Conservation (phyloP, 2,329 filamentous ascomycete genomes). For the Pseudopyricularia cyperi region DNA sequence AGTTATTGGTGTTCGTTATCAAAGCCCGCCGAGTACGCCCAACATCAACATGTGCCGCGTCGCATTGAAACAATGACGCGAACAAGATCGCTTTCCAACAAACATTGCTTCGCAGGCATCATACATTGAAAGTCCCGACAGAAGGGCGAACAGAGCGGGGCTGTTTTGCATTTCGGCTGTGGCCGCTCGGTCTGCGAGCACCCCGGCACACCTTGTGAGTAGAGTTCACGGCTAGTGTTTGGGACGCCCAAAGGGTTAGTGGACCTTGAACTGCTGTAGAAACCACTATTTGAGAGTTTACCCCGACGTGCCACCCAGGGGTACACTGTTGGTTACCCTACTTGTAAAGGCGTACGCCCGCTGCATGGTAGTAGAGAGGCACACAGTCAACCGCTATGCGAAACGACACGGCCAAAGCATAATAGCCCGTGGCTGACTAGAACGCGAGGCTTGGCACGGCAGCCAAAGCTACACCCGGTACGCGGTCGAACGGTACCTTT, state of each 20-base stretch:
- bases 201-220: too few relatives aligned
- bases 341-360: neutral
- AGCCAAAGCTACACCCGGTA: too few relatives aligned
- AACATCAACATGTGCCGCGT: neutral
- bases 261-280: too few relatives aligned
- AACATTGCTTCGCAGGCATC: neutral
- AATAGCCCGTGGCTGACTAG: neutral
- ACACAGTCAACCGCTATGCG: neutral
- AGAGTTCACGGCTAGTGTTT: neutral
- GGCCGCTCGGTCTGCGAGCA: neutral
- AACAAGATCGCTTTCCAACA: neutral
- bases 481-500: too few relatives aligned
- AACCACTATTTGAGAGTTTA: neutral
- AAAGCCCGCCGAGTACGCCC: neutral
- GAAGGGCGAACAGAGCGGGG: neutral
- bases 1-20: neutral
- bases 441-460: neutral
- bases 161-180: neutral
- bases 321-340: neutral
- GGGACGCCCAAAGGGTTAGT: neutral
- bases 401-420: neutral
- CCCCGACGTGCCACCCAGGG: neutral
- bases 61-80: neutral
- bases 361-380: neutral
- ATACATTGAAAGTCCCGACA: neutral